phyloP scores from a whole-genome alignment of 2,329 filamentous ascomycete species.

The Fusarium concolor region DNA sequence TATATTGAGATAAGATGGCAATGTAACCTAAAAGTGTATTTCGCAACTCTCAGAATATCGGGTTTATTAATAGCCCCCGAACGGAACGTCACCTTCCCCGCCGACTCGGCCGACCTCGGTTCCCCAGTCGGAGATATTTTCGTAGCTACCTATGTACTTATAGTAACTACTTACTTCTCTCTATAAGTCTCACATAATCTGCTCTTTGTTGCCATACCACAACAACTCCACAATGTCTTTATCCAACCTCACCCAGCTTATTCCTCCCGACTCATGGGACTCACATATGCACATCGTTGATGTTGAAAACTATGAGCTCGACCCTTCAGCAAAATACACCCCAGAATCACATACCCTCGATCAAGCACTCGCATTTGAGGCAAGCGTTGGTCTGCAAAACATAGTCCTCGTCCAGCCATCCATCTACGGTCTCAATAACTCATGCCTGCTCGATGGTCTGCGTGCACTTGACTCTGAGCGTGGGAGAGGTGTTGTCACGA shows the following conservation, averaged over 20 bases:
- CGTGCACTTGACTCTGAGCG: conserved; percentile 59
- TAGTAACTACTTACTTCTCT: not conserved
- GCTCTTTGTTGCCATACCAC: not conserved
- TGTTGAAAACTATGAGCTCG: conserved; percentile 61
- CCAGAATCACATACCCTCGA: conserved; percentile 62
- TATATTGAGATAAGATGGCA: not conserved
- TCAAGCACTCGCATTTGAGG: conserved; percentile 64
- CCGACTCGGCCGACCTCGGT: conserved; percentile 33
- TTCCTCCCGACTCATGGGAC: conserved; percentile 65
- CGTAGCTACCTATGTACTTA: not conserved
- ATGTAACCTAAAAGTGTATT: not conserved
- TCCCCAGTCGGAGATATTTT: not conserved
- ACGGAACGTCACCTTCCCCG: conserved; percentile 5
- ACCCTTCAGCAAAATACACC: conserved; percentile 61
- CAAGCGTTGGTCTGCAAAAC: conserved; percentile 62
- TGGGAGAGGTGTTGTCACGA: conserved; percentile 66
- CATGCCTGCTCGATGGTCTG: conserved; percentile 67
- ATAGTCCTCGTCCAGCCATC: conserved; percentile 71
- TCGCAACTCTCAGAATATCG: not conserved
- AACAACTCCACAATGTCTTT: conserved; percentile 5
- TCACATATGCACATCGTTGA: conserved; percentile 74
- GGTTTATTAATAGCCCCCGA: not conserved
- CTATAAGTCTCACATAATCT: not conserved
- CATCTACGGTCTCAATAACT: conserved; percentile 71
- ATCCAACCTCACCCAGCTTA: conserved; percentile 31